These are phyloP conservation scores for Suhomyces choctaworum DNA, from an alignment of 1,139 yeast species.

Conservation along the genomic window DNA sequence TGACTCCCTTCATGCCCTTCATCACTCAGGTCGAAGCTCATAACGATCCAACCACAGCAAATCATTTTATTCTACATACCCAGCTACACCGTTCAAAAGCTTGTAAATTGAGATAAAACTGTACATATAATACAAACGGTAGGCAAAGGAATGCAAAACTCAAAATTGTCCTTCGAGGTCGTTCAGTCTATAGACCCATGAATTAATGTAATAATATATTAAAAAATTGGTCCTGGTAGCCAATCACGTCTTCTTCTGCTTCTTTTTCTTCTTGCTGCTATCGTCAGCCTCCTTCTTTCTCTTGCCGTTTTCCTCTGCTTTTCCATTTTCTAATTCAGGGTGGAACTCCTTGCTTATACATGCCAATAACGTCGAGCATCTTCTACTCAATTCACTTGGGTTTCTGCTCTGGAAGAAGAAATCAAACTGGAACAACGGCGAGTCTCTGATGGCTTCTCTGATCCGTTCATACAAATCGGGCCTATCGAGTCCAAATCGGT, in stretches of 20 bases:
- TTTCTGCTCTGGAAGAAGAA: constrained; percentile 71
- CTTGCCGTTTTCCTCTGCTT: constrained; percentile 15
- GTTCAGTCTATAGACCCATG: no score
- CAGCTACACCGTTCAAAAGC: no score
- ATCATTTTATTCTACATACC: no score
- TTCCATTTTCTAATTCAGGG: constrained; percentile 21
- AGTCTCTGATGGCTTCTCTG: constrained; percentile 58
- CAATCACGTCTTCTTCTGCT: no score
- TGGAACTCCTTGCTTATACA: constrained; percentile 63
- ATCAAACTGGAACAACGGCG: constrained; percentile 66
- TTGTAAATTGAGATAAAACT: constrained; percentile 1
- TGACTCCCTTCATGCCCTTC: no score
- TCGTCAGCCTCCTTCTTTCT: constrained; percentile 17
- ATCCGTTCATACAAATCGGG: constrained; percentile 65
- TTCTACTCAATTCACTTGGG: constrained; percentile 61
- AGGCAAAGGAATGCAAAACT: no score
- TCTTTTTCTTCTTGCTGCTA: constrained; percentile 12
- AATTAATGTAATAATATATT: no score
- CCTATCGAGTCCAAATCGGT: constrained; percentile 64
- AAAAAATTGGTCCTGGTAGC: no score
- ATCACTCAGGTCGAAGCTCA: no score
- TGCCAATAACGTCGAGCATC: constrained; percentile 65
- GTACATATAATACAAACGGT: constrained; percentile 5
- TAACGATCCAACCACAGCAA: no score
- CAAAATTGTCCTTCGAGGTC: no score